Conservation (phyloP, 2,329 filamentous ascomycete genomes). For the Neodidymelliopsis sp. region DNA sequence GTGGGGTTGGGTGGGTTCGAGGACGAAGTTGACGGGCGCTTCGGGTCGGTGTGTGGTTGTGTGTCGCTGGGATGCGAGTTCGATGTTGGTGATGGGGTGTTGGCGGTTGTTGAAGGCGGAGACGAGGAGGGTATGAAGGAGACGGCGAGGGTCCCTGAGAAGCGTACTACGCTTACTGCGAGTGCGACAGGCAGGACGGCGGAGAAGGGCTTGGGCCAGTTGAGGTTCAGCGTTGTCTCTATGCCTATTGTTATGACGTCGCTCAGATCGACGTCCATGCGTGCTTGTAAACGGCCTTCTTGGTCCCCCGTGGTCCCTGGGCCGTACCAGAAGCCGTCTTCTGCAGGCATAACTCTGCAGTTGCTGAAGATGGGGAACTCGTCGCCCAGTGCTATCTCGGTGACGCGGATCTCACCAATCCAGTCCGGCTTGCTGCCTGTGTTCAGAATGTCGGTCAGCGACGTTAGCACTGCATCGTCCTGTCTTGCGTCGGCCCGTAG, state of each 20-base stretch:
- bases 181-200: slow-evolving; percentile 92
- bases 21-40: slow-evolving; percentile 35
- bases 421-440: slow-evolving; percentile 87
- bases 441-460: slow-evolving; percentile 85
- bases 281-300: slow-evolving; percentile 83
- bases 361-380: slow-evolving; percentile 99
- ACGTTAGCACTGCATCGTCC: slow-evolving; percentile 87
- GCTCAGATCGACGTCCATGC: slow-evolving; percentile 96
- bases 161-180: slow-evolving; percentile 88
- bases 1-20: slow-evolving; percentile 13
- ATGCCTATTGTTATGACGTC: slow-evolving; percentile 95
- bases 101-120: slow-evolving; percentile 40
- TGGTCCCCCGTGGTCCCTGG: slow-evolving; percentile 59
- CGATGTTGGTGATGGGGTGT: slow-evolving; percentile 53
- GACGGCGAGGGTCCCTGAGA: slow-evolving; percentile 92
- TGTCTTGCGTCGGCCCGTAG: slow-evolving; percentile 91
- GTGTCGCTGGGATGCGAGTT: slow-evolving; percentile 30
- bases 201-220: slow-evolving; percentile 89
- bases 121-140: slow-evolving; percentile 80
- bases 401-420: slow-evolving; percentile 90
- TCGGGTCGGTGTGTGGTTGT: slow-evolving; percentile 53
- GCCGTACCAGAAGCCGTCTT: slow-evolving; percentile 67
- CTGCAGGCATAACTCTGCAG: slow-evolving; percentile 91
- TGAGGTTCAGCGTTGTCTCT: slow-evolving; percentile 91
- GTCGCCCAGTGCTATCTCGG: slow-evolving; percentile 91